Conservation (phyloP, 1,139 yeast genomes). For the Geotrichum bryndzae region DNA sequence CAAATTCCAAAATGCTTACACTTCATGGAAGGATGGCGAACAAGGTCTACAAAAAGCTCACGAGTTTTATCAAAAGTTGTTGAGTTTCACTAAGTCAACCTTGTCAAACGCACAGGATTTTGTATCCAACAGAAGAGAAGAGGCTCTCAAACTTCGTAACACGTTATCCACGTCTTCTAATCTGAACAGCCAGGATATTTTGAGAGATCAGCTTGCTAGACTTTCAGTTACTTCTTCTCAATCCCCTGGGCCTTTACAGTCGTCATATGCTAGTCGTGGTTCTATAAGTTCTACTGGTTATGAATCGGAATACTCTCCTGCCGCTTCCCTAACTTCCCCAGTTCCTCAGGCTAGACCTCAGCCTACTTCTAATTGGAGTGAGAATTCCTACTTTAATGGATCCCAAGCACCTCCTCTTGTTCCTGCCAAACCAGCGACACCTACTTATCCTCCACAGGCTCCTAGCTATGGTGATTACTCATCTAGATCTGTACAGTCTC, state of each 20-base stretch:
- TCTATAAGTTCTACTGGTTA: slow-evolving; percentile 1
- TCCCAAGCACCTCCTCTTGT: slow-evolving; percentile 9
- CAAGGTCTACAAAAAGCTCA: slow-evolving; percentile 57
- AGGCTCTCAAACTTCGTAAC: slow-evolving; percentile 27
- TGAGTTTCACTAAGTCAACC: slow-evolving; percentile 41
- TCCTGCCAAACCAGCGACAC: slow-evolving; percentile 9
- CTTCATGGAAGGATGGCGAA: slow-evolving; percentile 52
- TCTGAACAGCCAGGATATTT: slow-evolving; percentile 23
- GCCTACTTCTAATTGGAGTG: not conserved
- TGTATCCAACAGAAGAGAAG: slow-evolving; percentile 36
- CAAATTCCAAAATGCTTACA: slow-evolving; percentile 45
- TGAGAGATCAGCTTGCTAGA: slow-evolving; percentile 27
- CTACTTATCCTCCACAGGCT: slow-evolving; percentile 16
- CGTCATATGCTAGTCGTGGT: not conserved
- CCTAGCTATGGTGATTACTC: slow-evolving; percentile 19
- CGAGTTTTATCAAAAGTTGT: slow-evolving; percentile 55
- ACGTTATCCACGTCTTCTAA: slow-evolving; percentile 15
- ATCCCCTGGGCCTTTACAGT: not conserved
- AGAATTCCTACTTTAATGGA: not conserved
- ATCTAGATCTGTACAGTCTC: not conserved
- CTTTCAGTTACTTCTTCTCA: slow-evolving; percentile 20
- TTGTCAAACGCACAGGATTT: slow-evolving; percentile 37
- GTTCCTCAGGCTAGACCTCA: not conserved
- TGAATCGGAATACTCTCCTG: not conserved
- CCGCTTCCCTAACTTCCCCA: not conserved